Evolutionary conservation across 164 flowering plant genomes (phyloP), one percentile per base, ranked within the genome.

Genomic region (Sedum album): DNA sequence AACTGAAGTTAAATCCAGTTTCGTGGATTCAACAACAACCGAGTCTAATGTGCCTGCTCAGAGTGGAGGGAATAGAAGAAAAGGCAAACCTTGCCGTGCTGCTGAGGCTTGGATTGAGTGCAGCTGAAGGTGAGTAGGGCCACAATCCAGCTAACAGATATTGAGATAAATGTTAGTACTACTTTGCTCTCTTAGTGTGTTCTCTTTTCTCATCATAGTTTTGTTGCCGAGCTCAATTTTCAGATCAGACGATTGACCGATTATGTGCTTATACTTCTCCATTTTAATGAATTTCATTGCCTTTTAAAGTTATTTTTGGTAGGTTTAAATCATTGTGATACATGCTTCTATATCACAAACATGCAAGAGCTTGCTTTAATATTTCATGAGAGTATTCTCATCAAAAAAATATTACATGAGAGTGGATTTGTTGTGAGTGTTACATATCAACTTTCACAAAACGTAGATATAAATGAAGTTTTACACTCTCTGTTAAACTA

Each of bases 81-180:
- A n/a, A n/a, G n/a, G n/a, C n/a, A n/a, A n/a, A n/a, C n/a, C n/a
- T n/a, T n/a, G n/a, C n/a, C n/a, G 94, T 30, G 97, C 97, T 65
- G 90, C 96, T 55, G 93, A 88, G 78, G 92, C 83, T 35, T 93
- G 86, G 60, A 87, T 89, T 36, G 85, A 86, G 66, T 87, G 92
- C 85, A 83, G 79, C 72, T 86, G 85, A 85, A 72, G 67, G 67
- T 67, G 67, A 48, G 39, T 65, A 46, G n/a, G 21, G 53, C 60
- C 25, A 26, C 28, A 6, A 51, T n/a, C 60, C 60, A 51, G 60
- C 60, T 51, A 51, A 23, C 31, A 23, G 11, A 31, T 31, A 55
- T 55, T 55, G 60, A 3, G n/a, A 23, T 23, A 23, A 31, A 55
- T 55, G 60, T 26, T 49, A 8, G n/a, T 20, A 48, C 53, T 48